Conservation (phyloP, 176 grass and related monocot genomes). For the Otatea glauca region DNA sequence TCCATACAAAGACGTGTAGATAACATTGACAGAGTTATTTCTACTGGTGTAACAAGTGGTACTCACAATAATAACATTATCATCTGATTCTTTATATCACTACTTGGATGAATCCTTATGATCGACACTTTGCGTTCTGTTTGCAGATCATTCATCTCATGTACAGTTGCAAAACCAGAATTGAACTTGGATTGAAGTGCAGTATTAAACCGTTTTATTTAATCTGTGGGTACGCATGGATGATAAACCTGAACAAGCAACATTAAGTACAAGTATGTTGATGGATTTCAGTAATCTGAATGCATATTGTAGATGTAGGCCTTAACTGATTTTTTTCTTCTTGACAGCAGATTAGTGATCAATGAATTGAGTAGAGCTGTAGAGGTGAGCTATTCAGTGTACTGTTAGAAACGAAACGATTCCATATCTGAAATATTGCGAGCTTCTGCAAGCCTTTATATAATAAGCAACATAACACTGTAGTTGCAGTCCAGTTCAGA, state of each 20-base stretch:
- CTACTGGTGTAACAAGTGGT: slow-evolving; percentile 65
- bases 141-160: slow-evolving; percentile 51
- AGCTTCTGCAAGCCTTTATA: background rate
- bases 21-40: slow-evolving; percentile 77
- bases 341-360: slow-evolving; percentile 6
- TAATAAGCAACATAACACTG: background rate
- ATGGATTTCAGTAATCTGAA: slow-evolving; percentile 2
- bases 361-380: background rate
- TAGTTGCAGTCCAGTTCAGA: background rate
- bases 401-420: background rate
- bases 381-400: background rate
- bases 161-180: slow-evolving; percentile 47
- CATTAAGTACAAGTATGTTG: background rate
- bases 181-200: slow-evolving; percentile 55
- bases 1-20: slow-evolving; percentile 90
- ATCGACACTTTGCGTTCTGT: slow-evolving; percentile 10
- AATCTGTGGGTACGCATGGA: background rate
- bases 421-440: background rate
- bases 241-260: slow-evolving; percentile 14
- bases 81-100: background rate
- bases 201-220: background rate
- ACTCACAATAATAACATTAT: slow-evolving; percentile 15
- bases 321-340: slow-evolving; percentile 4
- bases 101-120: slow-evolving; percentile 9
- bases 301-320: background rate